These are phyloP conservation scores for Fusarium abutilonis DNA, from an alignment of 2,329 filamentous ascomycete species.

Conservation along the genomic window DNA sequence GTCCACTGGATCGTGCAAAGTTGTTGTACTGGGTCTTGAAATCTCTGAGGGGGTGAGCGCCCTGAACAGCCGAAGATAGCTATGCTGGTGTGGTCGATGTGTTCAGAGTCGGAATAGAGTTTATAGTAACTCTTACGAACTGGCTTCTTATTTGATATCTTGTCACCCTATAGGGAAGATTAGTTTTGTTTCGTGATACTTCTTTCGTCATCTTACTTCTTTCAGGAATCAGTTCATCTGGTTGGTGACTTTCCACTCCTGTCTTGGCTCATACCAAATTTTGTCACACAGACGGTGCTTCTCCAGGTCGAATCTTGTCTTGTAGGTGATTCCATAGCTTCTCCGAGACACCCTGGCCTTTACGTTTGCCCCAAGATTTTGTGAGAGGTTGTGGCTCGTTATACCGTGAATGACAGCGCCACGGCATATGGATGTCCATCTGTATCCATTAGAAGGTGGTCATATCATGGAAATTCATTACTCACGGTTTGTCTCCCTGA, in stretches of 20 bases:
- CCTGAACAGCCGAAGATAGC: constrained; percentile 1
- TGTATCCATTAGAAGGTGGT: constrained; percentile 16
- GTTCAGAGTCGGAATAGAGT: not conserved
- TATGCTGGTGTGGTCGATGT: fast-evolving
- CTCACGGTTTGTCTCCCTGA: constrained; percentile 49
- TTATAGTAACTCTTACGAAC: not conserved
- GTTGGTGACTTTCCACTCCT: not conserved
- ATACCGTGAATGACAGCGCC: constrained; percentile 48
- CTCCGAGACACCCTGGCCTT: constrained; percentile 41
- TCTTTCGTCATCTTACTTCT: constrained; percentile 4
- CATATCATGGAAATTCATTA: not conserved
- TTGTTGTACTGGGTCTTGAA: fast-evolving
- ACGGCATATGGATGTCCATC: constrained; percentile 51
- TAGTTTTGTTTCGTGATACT: not conserved
- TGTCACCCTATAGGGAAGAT: constrained; percentile 20
- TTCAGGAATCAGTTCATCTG: constrained; percentile 48
- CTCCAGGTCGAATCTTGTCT: fast-evolving
- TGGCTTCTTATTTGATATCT: not conserved
- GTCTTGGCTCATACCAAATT: not conserved
- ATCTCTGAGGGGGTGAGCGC: not conserved
- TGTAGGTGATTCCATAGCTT: constrained; percentile 40
- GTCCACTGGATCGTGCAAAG: constrained; percentile 41
- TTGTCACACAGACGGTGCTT: constrained; percentile 23
- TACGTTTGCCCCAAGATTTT: constrained; percentile 14
- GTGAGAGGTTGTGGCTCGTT: not conserved